Evolutionary conservation across 805 yeast species (phyloP), one percentile per base, ranked within the genome.

Genomic region (Nakazawaea ishiwadae): DNA sequence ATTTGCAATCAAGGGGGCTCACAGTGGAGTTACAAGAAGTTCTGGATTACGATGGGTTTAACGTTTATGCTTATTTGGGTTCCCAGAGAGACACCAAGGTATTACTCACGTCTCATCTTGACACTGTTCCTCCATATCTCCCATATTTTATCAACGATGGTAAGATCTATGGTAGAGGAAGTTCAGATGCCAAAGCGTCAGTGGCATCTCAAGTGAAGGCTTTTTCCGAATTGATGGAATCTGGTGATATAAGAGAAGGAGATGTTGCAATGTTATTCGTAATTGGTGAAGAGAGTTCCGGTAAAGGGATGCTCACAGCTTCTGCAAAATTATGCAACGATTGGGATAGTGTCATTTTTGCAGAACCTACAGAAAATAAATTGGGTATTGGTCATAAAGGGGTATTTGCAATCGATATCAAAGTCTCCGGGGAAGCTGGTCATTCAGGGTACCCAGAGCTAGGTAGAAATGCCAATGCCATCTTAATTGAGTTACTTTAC

Each of bases 361-460:
- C 88, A 9, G 90, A 82, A 55, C 90, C 90, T 8, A 82, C 90
- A 0, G 88, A 81, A 48, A 63, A 73, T 53, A 79, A 76, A 50
- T 63, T 82, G 16, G 86, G 84, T 11, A 73, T 74, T 4, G 89
- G 88, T 10, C 90, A 82, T 53, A 82, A 82, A 57, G 87, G 87
- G 10, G 60, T 68, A 28, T 71, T 63, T 32, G 49, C 60, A 40
- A 68, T 72, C 27, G 52, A 61, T 5, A 44, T 78, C 19, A 45
- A 55, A 15, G 75, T 71, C n/a, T 49, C 53, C 14, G 88, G 87
- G 3, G 64, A 68, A 41, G 73, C 85, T 2, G 62, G 78, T 4
- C 89, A 82, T 52, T 75, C 82, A 2, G 87, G 86, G 1, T 80
- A 81, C 56, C 90, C 90, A 6, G 74, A 81, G 37, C 61, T 77